Evolutionary conservation across 164 flowering plant species (phyloP), one percentile per base, ranked within the genome.

Genomic region (Cinnamomum chago): DNA sequence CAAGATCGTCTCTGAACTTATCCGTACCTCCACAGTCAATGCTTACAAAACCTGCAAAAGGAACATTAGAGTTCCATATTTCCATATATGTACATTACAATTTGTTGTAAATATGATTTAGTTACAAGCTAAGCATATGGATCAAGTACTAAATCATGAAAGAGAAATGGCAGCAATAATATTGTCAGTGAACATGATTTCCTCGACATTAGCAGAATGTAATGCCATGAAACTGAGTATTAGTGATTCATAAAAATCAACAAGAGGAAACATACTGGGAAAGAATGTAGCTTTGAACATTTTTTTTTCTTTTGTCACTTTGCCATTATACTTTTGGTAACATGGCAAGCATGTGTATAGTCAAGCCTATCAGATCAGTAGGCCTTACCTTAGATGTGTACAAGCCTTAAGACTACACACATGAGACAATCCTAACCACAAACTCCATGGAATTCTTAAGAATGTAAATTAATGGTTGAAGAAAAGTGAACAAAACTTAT

Each of bases 41-140:
- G 81, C 99, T 96, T 66, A 91, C 82, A 88, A 96, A 96, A 81
- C 97, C 99, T 96, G 91, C 55, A 79, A 77, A 81, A 72, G 65
- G 47, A 58, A 72, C 28, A n/a, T 20, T 11, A 17, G 58, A 30
- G 58, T 58, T 74, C 27, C 60, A 55, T 55, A 55, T 55, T 58
- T 74, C 27, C 60, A 55, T 55, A 55, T 55, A 18, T 15, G 60
- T 23, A 62, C 11, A 70, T 33, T 55, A 60, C 51, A 33, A 7
- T 68, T 68, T 27, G 33, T 50, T 22, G 23, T 24, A 15, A 7
- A 71, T 62, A 27, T 33, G 24, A 62, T 5, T 3, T 24, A 71
- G 23, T 5, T 13, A 9, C n/a, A n/a, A 70, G 27, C n/a, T 40
- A 58, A 47, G n/a, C 30, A 47, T 30, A 47, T 17, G 18, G n/a